These are phyloP conservation scores for Vitis rotundifolia DNA, from an alignment of 164 flowering plant genomes.

Conservation along the genomic window DNA sequence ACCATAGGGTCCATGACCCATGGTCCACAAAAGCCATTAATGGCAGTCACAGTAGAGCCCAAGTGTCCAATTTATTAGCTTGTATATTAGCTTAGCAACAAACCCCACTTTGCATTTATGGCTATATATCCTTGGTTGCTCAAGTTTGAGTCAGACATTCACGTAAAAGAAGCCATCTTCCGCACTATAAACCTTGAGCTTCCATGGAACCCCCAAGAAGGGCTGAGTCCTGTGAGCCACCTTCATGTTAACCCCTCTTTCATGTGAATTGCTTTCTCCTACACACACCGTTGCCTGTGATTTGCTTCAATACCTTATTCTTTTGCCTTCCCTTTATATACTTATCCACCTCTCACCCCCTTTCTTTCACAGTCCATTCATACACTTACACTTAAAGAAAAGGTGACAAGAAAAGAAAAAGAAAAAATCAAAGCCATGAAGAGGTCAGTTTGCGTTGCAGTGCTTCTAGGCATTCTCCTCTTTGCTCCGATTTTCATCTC, in stretches of 20 bases:
- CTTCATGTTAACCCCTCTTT: constrained; percentile 17
- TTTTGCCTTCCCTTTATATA: constrained; percentile 13
- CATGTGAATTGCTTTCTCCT: constrained; percentile 32
- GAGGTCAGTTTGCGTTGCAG: constrained; percentile 14
- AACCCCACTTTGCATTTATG: constrained; percentile 19
- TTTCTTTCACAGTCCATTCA: not conserved
- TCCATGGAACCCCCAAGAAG: constrained; percentile 7
- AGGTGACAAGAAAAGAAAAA: not conserved
- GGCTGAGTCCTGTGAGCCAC: constrained; percentile 22
- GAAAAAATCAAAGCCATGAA: constrained; percentile 22
- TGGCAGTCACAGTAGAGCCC: constrained; percentile 27
- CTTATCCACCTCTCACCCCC: not conserved
- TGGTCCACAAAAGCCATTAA: constrained; percentile 12
- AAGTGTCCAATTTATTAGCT: constrained; percentile 6
- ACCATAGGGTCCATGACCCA: no score
- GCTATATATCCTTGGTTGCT: not conserved
- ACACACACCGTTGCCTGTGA: constrained; percentile 35
- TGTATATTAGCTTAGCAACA: not conserved
- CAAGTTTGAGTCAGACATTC: constrained; percentile 19
- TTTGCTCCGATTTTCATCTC: constrained; percentile 26
- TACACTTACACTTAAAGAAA: not conserved
- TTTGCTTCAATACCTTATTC: constrained; percentile 40
- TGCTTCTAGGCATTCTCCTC: constrained; percentile 21
- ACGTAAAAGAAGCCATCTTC: constrained; percentile 36
- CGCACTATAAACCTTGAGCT: not conserved